Evolutionary conservation across 2,329 filamentous ascomycete genomes (phyloP), one percentile per base, ranked within the genome.

Genomic region (Emmonsiellopsis sp.): DNA sequence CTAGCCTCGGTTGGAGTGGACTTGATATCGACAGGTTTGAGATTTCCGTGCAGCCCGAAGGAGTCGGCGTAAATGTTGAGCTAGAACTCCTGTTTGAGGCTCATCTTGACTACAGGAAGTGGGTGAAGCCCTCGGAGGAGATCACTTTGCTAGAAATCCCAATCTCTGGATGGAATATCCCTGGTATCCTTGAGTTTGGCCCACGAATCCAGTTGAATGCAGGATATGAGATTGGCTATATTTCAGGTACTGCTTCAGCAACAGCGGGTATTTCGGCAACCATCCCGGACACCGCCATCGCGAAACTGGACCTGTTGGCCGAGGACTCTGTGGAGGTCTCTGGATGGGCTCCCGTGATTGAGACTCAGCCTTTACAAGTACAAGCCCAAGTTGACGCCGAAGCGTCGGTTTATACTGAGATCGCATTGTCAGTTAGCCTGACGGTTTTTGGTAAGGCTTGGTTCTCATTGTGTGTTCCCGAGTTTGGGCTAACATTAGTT

Each of bases 11-110:
- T 7, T 50, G 46, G 38, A 16, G 10, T 37, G 49, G 49, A 5
- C 31, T 51, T 51, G 38, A 42, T 42, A 50, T 54, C 26, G 52
- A 54, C 45, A 54, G 38, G 15, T 54, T 54, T 35, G 52, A 54
- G 32, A 30, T 54, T 34, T 54, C 52, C 9, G 46, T 50, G 10
- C 50, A 35, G 8, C 52, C 52, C 9, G 40, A 54, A 15, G 47
- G 52, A 34, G 37, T 54, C 32, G 15, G 10, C 10, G 52, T 38
- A 15, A 42, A 38, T 34, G 41, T 54, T 20, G 42, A 51, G 15
- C 40, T 54, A 2, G 47, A 42, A 7, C 40, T 54, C 15, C 35
- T 37, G 11, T 54, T 54, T 31, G 47, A 44, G 7, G 52, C 35
- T 5, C 45, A 54, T 30, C 16, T 54, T 13, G 52, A 54, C 31